Base-by-base conservation (phyloP, 176 grass and related monocot genomes). In the Hordeum vulgare region DNA sequence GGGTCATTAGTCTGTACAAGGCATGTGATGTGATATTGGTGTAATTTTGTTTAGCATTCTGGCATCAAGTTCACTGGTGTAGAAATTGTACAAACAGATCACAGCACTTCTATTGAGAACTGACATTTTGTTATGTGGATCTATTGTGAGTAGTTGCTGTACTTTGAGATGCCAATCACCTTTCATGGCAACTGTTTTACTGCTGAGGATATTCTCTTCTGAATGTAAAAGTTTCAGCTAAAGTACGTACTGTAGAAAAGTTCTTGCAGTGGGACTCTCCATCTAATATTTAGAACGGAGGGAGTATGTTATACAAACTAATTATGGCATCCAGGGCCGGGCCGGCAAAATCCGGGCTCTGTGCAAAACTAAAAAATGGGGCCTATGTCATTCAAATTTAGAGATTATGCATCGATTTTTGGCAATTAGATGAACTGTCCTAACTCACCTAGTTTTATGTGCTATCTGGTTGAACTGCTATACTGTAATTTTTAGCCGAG, bases 251-350 rank as follows among this genome's bases (percentile, higher is more conserved):
- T 75, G 49, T 75, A 94, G 49, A 61, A 91, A 91, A 27, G 80
- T 91, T 66, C 69, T 81, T 58, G 83, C 59, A 6, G 92, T 94
- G 70, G 88, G 92, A 45, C 68, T 71, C 24, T 80, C 88, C 42
- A 89, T 33, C 29, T 84, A 34, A 81, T 81, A 89, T n/a, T n/a
- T n/a, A n/a, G n/a, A n/a, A n/a, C n/a, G n/a, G n/a, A n/a, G n/a
- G n/a, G n/a, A n/a, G n/a, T n/a, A n/a, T n/a, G n/a, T n/a, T n/a
- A n/a, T n/a, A n/a, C n/a, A n/a, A n/a, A n/a, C n/a, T n/a, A n/a
- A n/a, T n/a, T n/a, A n/a, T n/a, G n/a, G n/a, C n/a, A n/a, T n/a
- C n/a, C n/a, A n/a, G n/a, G n/a, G n/a, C n/a, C n/a, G n/a, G n/a
- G n/a, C n/a, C n/a, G n/a, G n/a, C n/a, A n/a, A n/a, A n/a, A n/a